Evolutionary conservation across 2,329 filamentous ascomycete species (phyloP).

Genomic region (Teratosphaeria pseudoeucalypti): DNA sequence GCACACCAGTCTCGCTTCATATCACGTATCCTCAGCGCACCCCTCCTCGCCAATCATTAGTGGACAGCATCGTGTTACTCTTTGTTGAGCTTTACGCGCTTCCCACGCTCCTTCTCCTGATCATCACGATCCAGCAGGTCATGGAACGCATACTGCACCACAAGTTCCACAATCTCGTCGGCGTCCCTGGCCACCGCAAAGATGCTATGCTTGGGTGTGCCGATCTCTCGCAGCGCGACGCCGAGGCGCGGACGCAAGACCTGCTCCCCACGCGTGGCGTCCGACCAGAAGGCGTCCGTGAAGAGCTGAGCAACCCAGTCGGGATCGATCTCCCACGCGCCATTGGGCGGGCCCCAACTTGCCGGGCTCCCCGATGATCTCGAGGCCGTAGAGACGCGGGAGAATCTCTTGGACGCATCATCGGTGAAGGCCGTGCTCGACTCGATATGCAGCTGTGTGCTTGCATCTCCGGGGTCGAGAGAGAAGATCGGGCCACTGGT

Average conservation of each 20-base stretch:
- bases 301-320: neutral
- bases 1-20: too few species aligned
- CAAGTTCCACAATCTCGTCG: neutral
- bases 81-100: too few species aligned
- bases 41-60: too few species aligned
- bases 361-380: neutral
- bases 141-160: neutral
- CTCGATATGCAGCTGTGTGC: neutral
- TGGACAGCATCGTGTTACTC: too few species aligned
- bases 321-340: neutral
- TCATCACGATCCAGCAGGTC: neutral
- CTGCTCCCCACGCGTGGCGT: neutral
- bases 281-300: neutral
- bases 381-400: neutral
- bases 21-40: too few species aligned
- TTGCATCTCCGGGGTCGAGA: neutral
- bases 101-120: too few species aligned
- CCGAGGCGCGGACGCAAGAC: neutral
- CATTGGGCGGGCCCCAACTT: neutral
- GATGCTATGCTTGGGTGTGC: neutral
- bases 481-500: neutral
- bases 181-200: neutral
- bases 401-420: neutral
- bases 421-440: neutral
- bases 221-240: neutral